Conservation (phyloP, 768 basidiomycete species). For the Butyriboletus loyo region DNA sequence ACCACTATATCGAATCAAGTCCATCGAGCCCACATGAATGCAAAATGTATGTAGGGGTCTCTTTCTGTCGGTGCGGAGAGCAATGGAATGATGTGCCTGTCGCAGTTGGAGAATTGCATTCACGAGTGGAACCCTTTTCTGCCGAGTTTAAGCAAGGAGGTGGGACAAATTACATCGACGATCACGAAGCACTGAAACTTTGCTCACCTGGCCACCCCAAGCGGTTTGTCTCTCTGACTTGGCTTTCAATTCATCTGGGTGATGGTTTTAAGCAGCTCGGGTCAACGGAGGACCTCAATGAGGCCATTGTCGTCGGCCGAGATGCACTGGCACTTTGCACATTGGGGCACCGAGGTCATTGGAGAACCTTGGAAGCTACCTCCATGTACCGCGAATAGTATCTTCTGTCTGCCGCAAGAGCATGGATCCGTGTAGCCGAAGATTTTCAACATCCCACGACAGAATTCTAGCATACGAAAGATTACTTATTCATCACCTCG, state of each 20-base stretch:
- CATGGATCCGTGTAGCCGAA: neutral
- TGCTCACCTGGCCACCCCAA: neutral
- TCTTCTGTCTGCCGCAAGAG: neutral
- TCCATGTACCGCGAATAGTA: neutral
- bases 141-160: neutral
- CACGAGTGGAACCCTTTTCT: neutral
- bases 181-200: neutral
- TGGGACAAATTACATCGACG: neutral
- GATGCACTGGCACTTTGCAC: neutral
- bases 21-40: too few relatives aligned
- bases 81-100: neutral
- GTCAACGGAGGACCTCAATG: neutral
- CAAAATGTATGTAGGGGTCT: too few relatives aligned
- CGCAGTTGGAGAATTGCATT: neutral
- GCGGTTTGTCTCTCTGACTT: neutral
- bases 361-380: neutral
- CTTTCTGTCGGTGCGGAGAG: neutral
- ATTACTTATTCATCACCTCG: neutral
- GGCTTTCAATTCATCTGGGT: neutral
- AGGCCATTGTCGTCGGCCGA: neutral
- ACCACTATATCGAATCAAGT: too few relatives aligned
- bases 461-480: neutral
- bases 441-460: neutral
- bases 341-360: neutral
- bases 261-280: neutral